phyloP scores from a whole-genome alignment of 306 rosid genomes.

The Biancaea sappan region DNA sequence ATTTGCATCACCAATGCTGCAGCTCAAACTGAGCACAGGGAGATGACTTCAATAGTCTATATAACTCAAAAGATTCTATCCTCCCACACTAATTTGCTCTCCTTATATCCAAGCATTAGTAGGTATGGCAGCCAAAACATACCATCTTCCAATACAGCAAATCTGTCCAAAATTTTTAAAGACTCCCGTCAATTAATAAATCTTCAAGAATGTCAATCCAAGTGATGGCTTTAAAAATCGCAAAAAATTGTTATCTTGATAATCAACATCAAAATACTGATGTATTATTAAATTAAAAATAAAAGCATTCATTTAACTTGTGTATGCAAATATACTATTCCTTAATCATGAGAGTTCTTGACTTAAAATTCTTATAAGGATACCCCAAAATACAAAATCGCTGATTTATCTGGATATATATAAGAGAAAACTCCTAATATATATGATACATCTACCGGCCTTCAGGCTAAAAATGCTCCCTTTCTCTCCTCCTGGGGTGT shows the following conservation, averaged over 20 bases:
- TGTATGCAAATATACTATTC: not conserved
- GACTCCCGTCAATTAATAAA: not conserved
- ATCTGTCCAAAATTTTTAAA: not conserved
- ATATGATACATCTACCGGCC: not conserved
- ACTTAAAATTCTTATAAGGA: not conserved
- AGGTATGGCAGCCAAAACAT: slow-evolving; percentile 1
- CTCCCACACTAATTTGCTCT: not conserved
- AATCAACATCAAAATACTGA: not conserved
- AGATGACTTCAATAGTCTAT: not conserved
- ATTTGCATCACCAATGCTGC: not conserved
- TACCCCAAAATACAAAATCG: not conserved
- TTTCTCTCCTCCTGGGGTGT: not conserved
- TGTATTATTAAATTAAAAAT: not conserved
- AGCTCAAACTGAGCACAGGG: not conserved
- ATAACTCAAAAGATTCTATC: slow-evolving; percentile 2
- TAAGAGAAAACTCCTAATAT: not conserved
- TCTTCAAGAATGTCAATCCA: not conserved
- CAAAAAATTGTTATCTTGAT: not conserved
- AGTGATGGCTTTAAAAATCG: not conserved
- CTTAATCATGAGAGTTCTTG: not conserved
- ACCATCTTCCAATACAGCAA: not conserved
- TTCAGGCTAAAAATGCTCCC: not conserved
- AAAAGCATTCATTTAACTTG: not conserved
- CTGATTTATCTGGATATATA: not conserved
- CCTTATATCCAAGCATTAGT: not conserved